Evolutionary conservation across 257 asterid species (phyloP).

Genomic region (Nemophila menziesii): DNA sequence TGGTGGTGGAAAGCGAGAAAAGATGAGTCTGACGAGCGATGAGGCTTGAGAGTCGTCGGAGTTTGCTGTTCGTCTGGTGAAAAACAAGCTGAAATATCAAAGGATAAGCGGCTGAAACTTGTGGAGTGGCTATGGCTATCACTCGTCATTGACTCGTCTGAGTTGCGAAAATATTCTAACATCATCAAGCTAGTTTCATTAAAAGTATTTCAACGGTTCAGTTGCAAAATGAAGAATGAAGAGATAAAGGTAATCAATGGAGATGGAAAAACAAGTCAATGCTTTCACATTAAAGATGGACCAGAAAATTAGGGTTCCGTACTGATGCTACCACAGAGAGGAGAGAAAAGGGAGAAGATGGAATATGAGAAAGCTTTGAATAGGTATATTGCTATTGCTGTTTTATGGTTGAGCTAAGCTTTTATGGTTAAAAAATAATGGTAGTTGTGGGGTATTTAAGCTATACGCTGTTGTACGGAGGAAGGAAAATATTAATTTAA

Average conservation of each 20-base stretch:
- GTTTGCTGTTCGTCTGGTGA: constrained; percentile 34
- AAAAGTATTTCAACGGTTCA: too few species aligned
- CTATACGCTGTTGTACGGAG: background rate
- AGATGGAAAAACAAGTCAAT: constrained; percentile 2
- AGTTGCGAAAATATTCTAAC: background rate
- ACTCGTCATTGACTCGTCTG: constrained; percentile 54
- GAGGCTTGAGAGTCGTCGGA: constrained; percentile 38
- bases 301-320: constrained; percentile 5
- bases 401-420: background rate
- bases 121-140: constrained; percentile 42
- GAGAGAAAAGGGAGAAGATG: background rate
- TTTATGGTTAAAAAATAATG: background rate
- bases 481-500: background rate
- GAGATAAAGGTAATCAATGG: constrained; percentile 2
- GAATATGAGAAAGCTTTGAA: background rate
- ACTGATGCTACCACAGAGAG: constrained; percentile 1
- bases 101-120: constrained; percentile 55
- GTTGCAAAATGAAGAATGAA: constrained; percentile 4
- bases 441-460: constrained; percentile 4
- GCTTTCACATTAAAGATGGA: constrained; percentile 5
- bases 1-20: constrained; percentile 25
- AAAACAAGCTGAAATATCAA: constrained; percentile 28
- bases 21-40: constrained; percentile 65
- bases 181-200: background rate
- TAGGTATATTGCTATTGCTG: too few species aligned